Evolutionary conservation across 2,329 filamentous ascomycete genomes (phyloP), one percentile per base, ranked within the genome.

Genomic region (Talaromyces sp.): DNA sequence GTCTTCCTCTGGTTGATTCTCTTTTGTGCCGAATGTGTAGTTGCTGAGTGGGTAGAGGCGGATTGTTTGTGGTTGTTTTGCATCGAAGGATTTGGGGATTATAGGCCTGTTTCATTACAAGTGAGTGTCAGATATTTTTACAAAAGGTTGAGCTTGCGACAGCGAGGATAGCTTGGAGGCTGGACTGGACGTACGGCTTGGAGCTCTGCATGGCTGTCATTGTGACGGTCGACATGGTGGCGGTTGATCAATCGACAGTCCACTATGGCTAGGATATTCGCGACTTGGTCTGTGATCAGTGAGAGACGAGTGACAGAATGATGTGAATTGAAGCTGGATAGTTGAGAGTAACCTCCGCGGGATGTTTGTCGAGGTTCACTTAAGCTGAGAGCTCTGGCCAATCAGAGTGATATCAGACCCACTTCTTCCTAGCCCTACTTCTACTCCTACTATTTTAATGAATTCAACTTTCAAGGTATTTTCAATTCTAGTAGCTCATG

Each of bases 11-110:
- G 94, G 95, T 77, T 99, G 95, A 25, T 91, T 96, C 83, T 98
- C 95, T 81, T 99, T 99, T 67, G 96, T 96, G 68, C 94, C 94
- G 74, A 99, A 98, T 27, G 95, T 98, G 84, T 99, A 99, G 84
- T 98, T 99, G 71, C 93, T 97, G 58, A 99, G 86, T 38, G 95
- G 95, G 76, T 93, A 98, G 29, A 99, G 87, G 62, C 91, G 91
- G 74, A 99, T 93, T 1, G 93, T 95, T 72, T 89, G 83, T 38
- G 94, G 92, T 79, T 99, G 95, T 77, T 94, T 93, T 61, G 87
- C 89, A 76, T 93, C 91, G 85, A 99, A 99, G 70, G 88, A 81
- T 68, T 91, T 88, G 29, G 93, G 93, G 62, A 92, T 85, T 68
- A 89, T 88, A 27, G 94, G 93, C 19, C 86, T 87, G 67, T 19